Conservation (phyloP, 345 rosid species). For the Barbarea vulgaris region DNA sequence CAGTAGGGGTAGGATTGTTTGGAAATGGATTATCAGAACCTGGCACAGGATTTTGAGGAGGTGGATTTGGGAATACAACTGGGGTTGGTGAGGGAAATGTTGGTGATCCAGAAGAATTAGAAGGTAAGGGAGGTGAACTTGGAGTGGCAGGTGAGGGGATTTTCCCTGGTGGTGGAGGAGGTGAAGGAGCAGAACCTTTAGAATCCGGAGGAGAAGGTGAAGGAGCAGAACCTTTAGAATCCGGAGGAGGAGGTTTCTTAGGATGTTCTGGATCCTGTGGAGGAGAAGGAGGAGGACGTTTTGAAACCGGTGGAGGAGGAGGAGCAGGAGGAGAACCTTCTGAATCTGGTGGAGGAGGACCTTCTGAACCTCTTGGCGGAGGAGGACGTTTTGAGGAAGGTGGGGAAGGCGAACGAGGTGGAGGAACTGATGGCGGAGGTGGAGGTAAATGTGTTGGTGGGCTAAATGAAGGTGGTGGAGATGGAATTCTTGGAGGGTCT, state of each 20-base stretch:
- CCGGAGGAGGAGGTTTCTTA: conserved; percentile 1
- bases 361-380: conserved; percentile 22
- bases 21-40: conserved; percentile 35
- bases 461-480: too few species aligned
- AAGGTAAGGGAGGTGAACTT: conserved; percentile 44
- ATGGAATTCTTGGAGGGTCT: conserved; percentile 24
- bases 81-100: conserved; percentile 45
- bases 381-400: too few species aligned
- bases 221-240: conserved; percentile 4
- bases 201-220: neutral
- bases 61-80: conserved; percentile 46
- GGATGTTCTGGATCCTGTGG: neutral
- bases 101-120: conserved; percentile 44
- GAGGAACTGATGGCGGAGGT: conserved; percentile 28
- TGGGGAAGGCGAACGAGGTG: conserved; percentile 43
- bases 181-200: conserved; percentile 8
- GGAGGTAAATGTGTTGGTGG: too few species aligned
- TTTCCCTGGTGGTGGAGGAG: conserved; percentile 43
- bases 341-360: conserved; percentile 16
- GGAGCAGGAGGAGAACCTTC: conserved; percentile 28
- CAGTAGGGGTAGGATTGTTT: conserved; percentile 38
- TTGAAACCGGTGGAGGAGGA: conserved; percentile 26
- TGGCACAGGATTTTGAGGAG: conserved; percentile 39
- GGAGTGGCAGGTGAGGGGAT: conserved; percentile 44
- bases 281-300: conserved; percentile 40